Percentiles rank a stretch among this genome's conserved stretches.
phyloP scores from a whole-genome alignment of 2,329 filamentous ascomycete genomes.

The Cercospora berteroae region DNA sequence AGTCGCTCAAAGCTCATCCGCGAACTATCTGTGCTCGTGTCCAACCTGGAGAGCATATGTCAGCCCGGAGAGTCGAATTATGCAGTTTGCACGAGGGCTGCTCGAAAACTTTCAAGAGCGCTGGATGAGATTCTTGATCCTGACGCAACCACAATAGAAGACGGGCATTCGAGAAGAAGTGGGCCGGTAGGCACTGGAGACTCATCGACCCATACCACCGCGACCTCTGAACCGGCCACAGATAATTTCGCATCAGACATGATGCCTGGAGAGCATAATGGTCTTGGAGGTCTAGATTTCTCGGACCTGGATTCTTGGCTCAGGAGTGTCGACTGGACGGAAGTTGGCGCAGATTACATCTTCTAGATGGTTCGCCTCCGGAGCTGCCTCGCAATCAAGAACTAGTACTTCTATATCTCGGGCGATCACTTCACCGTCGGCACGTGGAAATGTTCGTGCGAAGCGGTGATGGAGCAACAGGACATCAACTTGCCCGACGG shows the following conservation, averaged over 20 bases:
- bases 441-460: no score
- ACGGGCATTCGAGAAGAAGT: no score
- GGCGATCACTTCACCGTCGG: no score
- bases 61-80: constrained; percentile 23
- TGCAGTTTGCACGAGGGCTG: constrained; percentile 23
- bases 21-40: constrained; percentile 24
- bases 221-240: no score
- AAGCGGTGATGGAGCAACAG: no score
- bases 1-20: constrained; percentile 22
- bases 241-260: no score
- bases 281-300: constrained; percentile 10
- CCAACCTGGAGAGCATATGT: constrained; percentile 26
- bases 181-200: no score
- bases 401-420: no score
- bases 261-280: not conserved
- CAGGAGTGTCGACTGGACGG: constrained; percentile 22
- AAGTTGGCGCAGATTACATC: constrained; percentile 15
- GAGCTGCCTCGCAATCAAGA: no score
- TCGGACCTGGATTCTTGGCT: constrained; percentile 21
- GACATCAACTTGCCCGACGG: no score
- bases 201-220: no score
- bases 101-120: constrained; percentile 18
- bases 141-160: not conserved
- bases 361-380: no score
- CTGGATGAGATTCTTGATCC: constrained; percentile 26